Percentiles rank a stretch among this genome's conserved stretches.
phyloP scores from a whole-genome alignment of 257 asterid genomes.

The Solanum appendiculatum region DNA sequence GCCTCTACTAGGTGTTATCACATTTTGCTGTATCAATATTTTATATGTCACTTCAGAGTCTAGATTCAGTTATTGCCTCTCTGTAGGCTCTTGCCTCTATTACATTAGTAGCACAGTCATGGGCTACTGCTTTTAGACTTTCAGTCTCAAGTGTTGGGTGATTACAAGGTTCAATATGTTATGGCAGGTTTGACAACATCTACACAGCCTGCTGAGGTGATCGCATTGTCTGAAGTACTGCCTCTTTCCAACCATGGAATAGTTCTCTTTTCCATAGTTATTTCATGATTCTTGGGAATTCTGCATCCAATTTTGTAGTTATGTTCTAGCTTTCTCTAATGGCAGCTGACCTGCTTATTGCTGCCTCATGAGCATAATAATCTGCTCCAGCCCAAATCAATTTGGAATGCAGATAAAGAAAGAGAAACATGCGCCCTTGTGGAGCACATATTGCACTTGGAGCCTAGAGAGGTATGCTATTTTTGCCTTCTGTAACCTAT shows the following conservation, averaged over 20 bases:
- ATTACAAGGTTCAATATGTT: constrained; percentile 9
- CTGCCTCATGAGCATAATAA: constrained; percentile 57
- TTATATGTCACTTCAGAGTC: background rate
- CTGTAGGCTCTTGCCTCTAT: background rate
- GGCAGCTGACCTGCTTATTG: constrained; percentile 85
- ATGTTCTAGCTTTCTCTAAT: constrained; percentile 15
- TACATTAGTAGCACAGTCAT: background rate
- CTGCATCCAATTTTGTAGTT: background rate
- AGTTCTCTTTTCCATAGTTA: background rate
- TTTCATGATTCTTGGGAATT: background rate
- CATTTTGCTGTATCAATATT: background rate
- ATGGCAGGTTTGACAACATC: constrained; percentile 57
- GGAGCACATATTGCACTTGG: constrained; percentile 75
- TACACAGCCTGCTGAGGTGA: constrained; percentile 59
- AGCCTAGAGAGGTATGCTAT: constrained; percentile 70
- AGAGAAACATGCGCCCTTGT: constrained; percentile 55
- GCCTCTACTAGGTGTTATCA: background rate
- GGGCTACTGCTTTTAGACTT: background rate
- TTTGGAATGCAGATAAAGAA: constrained; percentile 75
- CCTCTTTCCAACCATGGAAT: background rate
- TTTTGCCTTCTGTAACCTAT: background rate
- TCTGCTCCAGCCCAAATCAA: constrained; percentile 64
- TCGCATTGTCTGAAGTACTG: constrained; percentile 73
- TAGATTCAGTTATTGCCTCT: background rate
- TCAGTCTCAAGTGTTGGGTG: background rate